These are phyloP conservation scores for Kuraishia floccosa DNA, from an alignment of 805 yeast species.

Conservation along the genomic window DNA sequence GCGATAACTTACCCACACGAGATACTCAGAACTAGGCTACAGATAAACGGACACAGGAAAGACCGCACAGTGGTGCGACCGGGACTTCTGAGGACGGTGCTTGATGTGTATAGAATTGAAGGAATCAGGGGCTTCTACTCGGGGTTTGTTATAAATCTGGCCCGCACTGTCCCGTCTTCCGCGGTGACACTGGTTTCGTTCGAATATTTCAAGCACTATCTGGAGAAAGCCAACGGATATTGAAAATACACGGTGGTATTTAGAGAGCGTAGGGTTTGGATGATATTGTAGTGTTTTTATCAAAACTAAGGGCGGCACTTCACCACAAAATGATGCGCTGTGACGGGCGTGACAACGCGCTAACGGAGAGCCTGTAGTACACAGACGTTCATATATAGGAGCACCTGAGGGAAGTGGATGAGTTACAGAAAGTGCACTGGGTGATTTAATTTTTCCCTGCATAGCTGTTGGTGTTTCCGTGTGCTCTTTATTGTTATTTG, in stretches of 20 bases:
- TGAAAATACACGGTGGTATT: too few relatives aligned
- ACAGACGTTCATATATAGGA: too few relatives aligned
- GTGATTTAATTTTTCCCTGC: too few relatives aligned
- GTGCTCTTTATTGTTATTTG: too few relatives aligned
- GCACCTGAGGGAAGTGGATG: too few relatives aligned
- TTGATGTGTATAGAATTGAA: slow-evolving; percentile 41
- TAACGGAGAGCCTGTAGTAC: background rate
- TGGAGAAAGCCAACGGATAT: slow-evolving; percentile 14
- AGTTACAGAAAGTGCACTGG: too few relatives aligned
- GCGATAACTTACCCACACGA: slow-evolving; percentile 92
- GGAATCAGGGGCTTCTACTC: slow-evolving; percentile 81
- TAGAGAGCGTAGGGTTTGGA: too few relatives aligned
- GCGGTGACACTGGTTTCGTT: slow-evolving; percentile 93
- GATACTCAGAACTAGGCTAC: slow-evolving; percentile 84
- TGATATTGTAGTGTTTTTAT: too few relatives aligned
- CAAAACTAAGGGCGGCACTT: too few relatives aligned
- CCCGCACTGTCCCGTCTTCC: slow-evolving; percentile 88
- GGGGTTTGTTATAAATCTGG: slow-evolving; percentile 77
- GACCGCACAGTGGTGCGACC: slow-evolving; percentile 1
- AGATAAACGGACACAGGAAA: slow-evolving; percentile 27
- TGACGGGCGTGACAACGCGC: background rate
- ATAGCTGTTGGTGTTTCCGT: too few relatives aligned
- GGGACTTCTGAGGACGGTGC: background rate
- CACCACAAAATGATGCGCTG: background rate
- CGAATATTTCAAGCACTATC: slow-evolving; percentile 61